Base-by-base conservation (phyloP, 2,329 filamentous ascomycete genomes). In the Epichloe scottii region DNA sequence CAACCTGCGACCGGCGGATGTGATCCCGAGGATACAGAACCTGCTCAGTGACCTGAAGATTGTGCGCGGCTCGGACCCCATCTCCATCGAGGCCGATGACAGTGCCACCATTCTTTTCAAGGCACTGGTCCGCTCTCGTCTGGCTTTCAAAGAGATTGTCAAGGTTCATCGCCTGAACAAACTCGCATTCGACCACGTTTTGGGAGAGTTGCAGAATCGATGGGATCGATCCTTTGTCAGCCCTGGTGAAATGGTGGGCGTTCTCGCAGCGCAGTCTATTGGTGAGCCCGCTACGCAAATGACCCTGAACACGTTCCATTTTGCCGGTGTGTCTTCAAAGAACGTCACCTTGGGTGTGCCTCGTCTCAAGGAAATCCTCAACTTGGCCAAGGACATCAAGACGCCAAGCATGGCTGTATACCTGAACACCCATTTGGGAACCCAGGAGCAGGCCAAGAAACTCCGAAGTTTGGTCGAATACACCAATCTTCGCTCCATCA, bases 251-350 rank as follows among this genome's bases (percentile, higher is more conserved):
- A 98, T 98, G 93, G 93, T 98, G 51, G 93, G 93, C 72, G 93
- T 98, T 21, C 74, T 98, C 62, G 93, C 93, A 56, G 93, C 94
- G 6, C 93, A 98, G 71, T 98, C 93, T 34, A 98, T 98, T 65
- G 93, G 93, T 73, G 93, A 98, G 69, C 93, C 93, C 40, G 94
- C 93, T 21, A 98, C 93, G 1, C 93, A 98, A 75, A 98, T 98
- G 93, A 98, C 93, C 1, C 74, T 98, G 54, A 98, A 98, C 73
- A 98, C 93, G 23, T 98, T 98, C 85, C 93, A 98, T 77, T 98
- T 98, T 68, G 90, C 93, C 68, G 93, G 93, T 95, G 89, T 98
- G 54, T 95, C 94, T 38, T 95, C 91, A 23, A 98, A 98, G 84
- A 98, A 98, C 77, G 91, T 98, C 51, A 98, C 93, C 0, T 84